A percentile compares a stretch with the other conserved stretches of the same genome.
phyloP scores from a whole-genome alignment of 306 rosid genomes.

The Cucurbita ficifolia region DNA sequence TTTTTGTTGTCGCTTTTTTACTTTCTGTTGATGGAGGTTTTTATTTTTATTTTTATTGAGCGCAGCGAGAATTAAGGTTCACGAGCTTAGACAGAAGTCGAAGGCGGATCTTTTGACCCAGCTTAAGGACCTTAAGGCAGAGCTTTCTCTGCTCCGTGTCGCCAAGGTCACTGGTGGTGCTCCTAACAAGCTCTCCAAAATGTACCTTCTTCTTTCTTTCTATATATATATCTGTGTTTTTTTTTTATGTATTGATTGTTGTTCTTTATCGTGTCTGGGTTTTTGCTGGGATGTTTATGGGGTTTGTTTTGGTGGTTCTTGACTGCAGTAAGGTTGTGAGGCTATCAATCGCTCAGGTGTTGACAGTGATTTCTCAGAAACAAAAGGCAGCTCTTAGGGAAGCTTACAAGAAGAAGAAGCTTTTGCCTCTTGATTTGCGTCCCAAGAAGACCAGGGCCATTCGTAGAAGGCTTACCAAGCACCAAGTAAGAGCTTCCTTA shows the following conservation, averaged over 20 bases:
- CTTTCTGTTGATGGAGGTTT: neutral
- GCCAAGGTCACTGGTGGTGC: constrained; percentile 99
- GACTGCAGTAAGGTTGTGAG: constrained; percentile 87
- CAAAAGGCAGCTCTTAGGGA: constrained; percentile 85
- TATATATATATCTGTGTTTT: neutral
- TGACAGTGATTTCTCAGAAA: constrained; percentile 93
- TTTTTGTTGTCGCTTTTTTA: neutral
- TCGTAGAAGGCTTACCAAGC: constrained; percentile 86
- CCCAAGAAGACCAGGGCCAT: constrained; percentile 98
- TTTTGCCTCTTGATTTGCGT: constrained; percentile 90
- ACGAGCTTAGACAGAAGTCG: constrained; percentile 77
- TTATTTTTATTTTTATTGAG: neutral
- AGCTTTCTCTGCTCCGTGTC: constrained; percentile 83
- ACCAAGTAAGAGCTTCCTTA: constrained; percentile 39
- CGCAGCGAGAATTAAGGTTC: constrained; percentile 90
- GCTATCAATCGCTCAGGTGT: constrained; percentile 78
- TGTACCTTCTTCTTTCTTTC: constrained; percentile 19
- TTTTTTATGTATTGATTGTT: neutral
- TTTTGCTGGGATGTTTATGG: neutral
- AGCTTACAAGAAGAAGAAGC: constrained; percentile 74
- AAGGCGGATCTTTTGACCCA: constrained; percentile 58
- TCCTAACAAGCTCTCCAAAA: constrained; percentile 96
- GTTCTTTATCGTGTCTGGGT: neutral
- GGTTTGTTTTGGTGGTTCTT: neutral
- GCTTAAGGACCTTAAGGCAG: constrained; percentile 94